Evolutionary conservation across 2,329 filamentous ascomycete genomes (phyloP), one percentile per base, ranked within the genome.

Genomic region (Alternaria sp.): DNA sequence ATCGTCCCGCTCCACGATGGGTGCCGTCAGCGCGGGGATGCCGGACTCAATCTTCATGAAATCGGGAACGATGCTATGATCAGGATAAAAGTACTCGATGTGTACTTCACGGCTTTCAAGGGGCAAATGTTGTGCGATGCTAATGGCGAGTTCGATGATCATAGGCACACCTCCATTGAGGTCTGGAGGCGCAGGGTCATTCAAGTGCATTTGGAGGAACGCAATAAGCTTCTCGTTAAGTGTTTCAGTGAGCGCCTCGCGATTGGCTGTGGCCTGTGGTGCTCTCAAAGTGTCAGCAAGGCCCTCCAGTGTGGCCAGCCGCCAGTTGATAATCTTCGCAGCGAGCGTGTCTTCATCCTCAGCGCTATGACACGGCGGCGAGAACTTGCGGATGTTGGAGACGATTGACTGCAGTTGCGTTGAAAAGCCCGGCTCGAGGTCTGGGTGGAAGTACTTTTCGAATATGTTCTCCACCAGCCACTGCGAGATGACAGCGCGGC

Each of bases 391-490:
- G 65, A 99, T 94, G 77, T 94, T 96, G 70, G 90, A 88, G 82
- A 97, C 95, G 66, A 98, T 93, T 50, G 85, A 85, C 83, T 97
- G 97, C 58, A 99, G 84, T 67, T 92, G 89, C 12, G 86, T 84
- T 70, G 93, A 97, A 23, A 98, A 84, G 10, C 85, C 85, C 0
- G 88, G 85, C 56, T 97, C 93, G 12, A 99, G 86, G 10, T 90
- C 90, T 0, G 96, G 96, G 76, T 99, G 96, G 82, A 99, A 98
- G 80, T 92, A 94, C 58, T 90, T 90, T 78, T 96, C 90, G 78
- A 98, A 97, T 46, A 98, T 88, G 75, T 97, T 93, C 50, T 97
- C 93, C 23, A 95, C 90, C 6, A 99, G 83, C 93, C 95, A 99
- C 64, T 90, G 88, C 26, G 92, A 92, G 71, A 99, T 94, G 68